phyloP scores from a whole-genome alignment of 1,284 basidiomycete species.

The Dichomitus squalens region DNA sequence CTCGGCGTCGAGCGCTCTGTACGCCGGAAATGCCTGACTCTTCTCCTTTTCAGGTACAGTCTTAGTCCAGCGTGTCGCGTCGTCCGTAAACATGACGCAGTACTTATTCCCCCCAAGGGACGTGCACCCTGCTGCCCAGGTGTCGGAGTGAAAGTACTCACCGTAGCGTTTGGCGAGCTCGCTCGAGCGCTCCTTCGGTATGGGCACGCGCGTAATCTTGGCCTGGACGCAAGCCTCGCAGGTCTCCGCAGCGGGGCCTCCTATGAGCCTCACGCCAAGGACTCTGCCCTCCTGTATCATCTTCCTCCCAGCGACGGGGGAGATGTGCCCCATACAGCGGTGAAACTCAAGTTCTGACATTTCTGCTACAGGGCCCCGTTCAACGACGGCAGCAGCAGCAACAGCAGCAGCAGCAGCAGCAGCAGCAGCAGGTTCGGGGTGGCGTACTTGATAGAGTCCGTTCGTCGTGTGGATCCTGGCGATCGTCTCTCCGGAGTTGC shows the following conservation, averaged over 20 bases:
- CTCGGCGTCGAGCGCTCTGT: conserved; percentile 20
- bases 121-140: conserved; percentile 39
- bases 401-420: no score
- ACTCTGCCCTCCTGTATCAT: conserved; percentile 34
- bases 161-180: conserved; percentile 31
- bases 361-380: conserved; percentile 15
- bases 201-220: conserved; percentile 33
- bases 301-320: conserved; percentile 23
- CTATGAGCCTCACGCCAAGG: conserved; percentile 32
- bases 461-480: conserved; percentile 26
- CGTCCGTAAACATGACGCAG: conserved; percentile 33
- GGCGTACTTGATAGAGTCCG: conserved; percentile 33
- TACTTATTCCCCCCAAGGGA: conserved; percentile 30
- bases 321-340: conserved; percentile 37
- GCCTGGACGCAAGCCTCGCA: conserved; percentile 40
- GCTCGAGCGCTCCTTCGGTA: conserved; percentile 36
- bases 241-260: conserved; percentile 19
- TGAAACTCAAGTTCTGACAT: conserved; percentile 37
- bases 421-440: conserved; percentile 1
- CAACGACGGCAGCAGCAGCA: not conserved
- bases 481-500: conserved; percentile 21
- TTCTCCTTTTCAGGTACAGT: conserved; percentile 27
- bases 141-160: conserved; percentile 38
- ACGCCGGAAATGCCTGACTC: conserved; percentile 20
- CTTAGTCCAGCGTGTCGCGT: conserved; percentile 21